phyloP scores from a whole-genome alignment of 78 protist genomes.

The Creolimax fragrantissima region DNA sequence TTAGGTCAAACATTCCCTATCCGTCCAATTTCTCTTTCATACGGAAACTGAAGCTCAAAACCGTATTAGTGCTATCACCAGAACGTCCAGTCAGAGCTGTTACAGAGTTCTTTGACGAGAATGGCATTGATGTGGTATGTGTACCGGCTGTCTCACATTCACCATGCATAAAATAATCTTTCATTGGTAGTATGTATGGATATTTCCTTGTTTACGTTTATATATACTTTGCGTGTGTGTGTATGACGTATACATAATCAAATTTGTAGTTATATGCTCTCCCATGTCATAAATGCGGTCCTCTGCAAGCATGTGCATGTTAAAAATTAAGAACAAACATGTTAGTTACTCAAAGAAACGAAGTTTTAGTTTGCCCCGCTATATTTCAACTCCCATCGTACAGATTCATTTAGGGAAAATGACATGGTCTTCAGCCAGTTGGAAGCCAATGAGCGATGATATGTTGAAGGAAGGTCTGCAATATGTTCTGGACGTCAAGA shows the following conservation, averaged over 20 bases:
- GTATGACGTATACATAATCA: no score
- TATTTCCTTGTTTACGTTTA: background rate
- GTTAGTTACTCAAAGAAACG: no score
- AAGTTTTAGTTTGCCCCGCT: no score
- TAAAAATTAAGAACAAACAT: no score
- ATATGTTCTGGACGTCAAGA: slow-evolving; percentile 42
- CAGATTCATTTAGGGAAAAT: slow-evolving; percentile 63
- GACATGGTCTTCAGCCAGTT: slow-evolving; percentile 56
- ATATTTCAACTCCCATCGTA: no score
- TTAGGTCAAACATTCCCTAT: slow-evolving; percentile 49
- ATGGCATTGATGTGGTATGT: slow-evolving; percentile 47
- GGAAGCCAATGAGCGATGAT: slow-evolving; percentile 69
- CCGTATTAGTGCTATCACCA: slow-evolving; percentile 63
- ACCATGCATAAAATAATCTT: no score
- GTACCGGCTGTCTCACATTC: background rate
- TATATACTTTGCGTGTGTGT: background rate
- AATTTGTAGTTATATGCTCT: no score
- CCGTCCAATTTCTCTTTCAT: slow-evolving; percentile 56
- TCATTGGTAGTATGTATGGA: background rate
- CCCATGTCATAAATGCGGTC: no score
- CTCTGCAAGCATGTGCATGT: no score
- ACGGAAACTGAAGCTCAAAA: slow-evolving; percentile 32
- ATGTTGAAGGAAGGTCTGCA: slow-evolving; percentile 68
- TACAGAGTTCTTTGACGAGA: slow-evolving; percentile 49
- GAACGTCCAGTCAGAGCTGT: slow-evolving; percentile 64